A percentile compares a stretch with the other conserved stretches of the same genome.
phyloP scores from a whole-genome alignment of 2,329 filamentous ascomycete species.

The Tetracladium maxilliforme region DNA sequence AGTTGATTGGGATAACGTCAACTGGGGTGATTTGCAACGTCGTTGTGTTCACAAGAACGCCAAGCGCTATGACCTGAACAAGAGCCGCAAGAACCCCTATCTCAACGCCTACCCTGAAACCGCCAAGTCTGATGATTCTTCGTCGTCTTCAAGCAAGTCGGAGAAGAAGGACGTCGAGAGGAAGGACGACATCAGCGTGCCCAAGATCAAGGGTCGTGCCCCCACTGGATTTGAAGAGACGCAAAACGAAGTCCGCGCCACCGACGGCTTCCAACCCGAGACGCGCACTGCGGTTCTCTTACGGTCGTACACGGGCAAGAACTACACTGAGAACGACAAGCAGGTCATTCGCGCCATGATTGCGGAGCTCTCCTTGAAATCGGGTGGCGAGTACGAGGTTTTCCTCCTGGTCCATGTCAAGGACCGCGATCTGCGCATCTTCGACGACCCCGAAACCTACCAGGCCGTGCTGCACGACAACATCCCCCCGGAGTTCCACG shows the following conservation, averaged over 20 bases:
- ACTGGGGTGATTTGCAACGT: conserved; percentile 2
- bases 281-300: conserved; percentile 2
- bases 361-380: conserved; percentile 59
- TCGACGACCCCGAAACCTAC: conserved; percentile 43
- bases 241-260: too few relatives aligned
- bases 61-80: conserved; percentile 1
- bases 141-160: too few relatives aligned
- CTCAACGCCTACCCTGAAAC: too few relatives aligned
- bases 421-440: conserved; percentile 40
- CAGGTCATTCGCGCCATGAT: conserved; percentile 53
- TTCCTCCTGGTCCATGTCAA: conserved; percentile 71
- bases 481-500: conserved; percentile 54
- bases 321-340: conserved; percentile 2
- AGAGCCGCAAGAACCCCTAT: conserved; percentile 1
- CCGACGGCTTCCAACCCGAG: too few relatives aligned
- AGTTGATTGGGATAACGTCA: conserved; percentile 1
- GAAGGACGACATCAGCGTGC: too few relatives aligned
- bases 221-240: too few relatives aligned
- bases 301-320: conserved; percentile 2
- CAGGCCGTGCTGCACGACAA: conserved; percentile 41
- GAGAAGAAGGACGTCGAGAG: too few relatives aligned
- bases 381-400: conserved; percentile 69
- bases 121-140: too few relatives aligned
- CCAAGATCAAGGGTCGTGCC: too few relatives aligned
- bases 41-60: conserved; percentile 2